Conservation (phyloP, 805 yeast genomes). For the Suhomyces xylopsoci region DNA sequence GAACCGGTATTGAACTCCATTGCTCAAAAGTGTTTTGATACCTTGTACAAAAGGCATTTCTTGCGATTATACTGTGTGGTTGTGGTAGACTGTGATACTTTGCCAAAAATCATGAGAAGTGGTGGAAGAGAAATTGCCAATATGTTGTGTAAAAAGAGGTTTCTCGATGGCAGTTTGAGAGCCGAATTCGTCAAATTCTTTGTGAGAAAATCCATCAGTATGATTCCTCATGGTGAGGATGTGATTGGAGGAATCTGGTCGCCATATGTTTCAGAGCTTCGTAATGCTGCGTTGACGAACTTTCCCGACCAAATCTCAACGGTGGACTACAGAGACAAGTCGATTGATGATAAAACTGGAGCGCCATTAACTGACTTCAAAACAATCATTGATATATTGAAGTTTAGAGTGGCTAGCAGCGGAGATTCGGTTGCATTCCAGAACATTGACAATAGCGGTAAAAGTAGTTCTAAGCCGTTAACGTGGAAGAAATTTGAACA, state of each 20-base stretch:
- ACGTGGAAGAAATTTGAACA: slow-evolving; percentile 81
- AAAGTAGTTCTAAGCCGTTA: slow-evolving; percentile 35
- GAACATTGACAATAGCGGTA: slow-evolving; percentile 35
- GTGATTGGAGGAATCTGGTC: slow-evolving; percentile 83
- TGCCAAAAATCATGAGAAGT: slow-evolving; percentile 80
- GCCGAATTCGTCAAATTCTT: slow-evolving; percentile 82
- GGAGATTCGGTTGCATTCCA: slow-evolving; percentile 79
- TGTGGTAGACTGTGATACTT: slow-evolving; percentile 72
- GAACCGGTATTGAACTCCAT: slow-evolving; percentile 42
- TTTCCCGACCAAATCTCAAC: slow-evolving; percentile 79
- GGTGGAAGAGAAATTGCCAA: slow-evolving; percentile 93
- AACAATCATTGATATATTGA: slow-evolving; percentile 68
- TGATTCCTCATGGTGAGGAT: slow-evolving; percentile 73
- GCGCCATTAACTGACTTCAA: slow-evolving; percentile 72
- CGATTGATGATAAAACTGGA: slow-evolving; percentile 74
- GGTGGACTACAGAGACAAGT: slow-evolving; percentile 70
- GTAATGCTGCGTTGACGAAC: slow-evolving; percentile 58
- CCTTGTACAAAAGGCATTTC: slow-evolving; percentile 50
- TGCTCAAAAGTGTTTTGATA: slow-evolving; percentile 44
- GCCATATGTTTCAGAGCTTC: slow-evolving; percentile 61
- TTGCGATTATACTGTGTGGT: slow-evolving; percentile 79
- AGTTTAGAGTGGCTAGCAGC: slow-evolving; percentile 70
- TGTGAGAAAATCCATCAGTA: slow-evolving; percentile 57
- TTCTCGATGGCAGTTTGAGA: slow-evolving; percentile 73
- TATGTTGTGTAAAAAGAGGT: slow-evolving; percentile 73